Evolutionary conservation across 2,329 filamentous ascomycete genomes (phyloP), one percentile per base, ranked within the genome.

Genomic region (Cytospora chrysosperma): DNA sequence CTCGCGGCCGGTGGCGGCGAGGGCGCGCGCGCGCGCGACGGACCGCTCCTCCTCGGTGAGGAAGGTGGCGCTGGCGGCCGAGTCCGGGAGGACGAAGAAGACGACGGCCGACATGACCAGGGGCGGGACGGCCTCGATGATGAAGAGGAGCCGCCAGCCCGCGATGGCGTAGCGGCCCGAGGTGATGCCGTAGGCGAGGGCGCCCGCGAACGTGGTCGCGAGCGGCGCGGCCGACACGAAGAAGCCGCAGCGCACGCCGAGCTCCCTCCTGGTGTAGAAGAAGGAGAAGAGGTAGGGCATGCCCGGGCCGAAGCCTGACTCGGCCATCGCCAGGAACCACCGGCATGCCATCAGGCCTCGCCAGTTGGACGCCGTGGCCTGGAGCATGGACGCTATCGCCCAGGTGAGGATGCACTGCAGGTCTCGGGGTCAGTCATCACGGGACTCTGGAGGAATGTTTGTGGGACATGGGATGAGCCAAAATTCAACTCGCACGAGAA

Each of bases 171-270:
- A 63, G 66, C 81, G 78, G 15, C 83, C 82, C 30, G 84, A 83
- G 10, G 86, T 86, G 71, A 91, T 88, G 5, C 82, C 85, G 63
- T 86, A 89, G 1, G 86, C 87, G 7, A 89, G 76, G 3, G 85
- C 87, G 2, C 88, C 72, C 0, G 88, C 86, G 69, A 90, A 90
- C 0, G 84, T 86, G 65, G 86, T 89, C 13, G 88, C 88, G 32
- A 91, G 77, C 1, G 88, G 87, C 0, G 87, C 86, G 13, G 74
- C 88, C 0, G 87, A 88, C 61, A 93, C 82, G 73, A 91, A 90
- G 7, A 93, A 76, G 12, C 89, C 90, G 19, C 85, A 88, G 28
- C 90, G 81, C 63, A 90, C 82, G 1, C 89, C 91, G 12, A 93
- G 78, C 70, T 93, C 91, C 21, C 75, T 69, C 6, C 81, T 70